Base-by-base conservation (phyloP, 2,329 filamentous ascomycete genomes). In the Parasarocladium wereldwijsianum region DNA sequence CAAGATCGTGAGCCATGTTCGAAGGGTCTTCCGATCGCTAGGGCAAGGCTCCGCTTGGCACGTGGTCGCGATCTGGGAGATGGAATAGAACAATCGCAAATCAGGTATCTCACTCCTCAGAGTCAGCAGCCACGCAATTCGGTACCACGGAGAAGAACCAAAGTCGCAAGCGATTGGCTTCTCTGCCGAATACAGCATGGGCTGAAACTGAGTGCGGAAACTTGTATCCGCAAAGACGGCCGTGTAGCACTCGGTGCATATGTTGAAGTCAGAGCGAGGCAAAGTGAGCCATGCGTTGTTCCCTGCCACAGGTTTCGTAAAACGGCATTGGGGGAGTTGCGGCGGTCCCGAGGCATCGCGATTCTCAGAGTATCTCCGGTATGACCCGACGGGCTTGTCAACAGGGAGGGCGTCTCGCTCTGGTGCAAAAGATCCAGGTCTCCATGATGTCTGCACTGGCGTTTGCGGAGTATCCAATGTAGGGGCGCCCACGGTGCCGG, bases 231-330 rank as follows among this genome's bases (percentile, higher is more conserved):
- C 64, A 40, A 87, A 84, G 7, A 84, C 68, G 5, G 65, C 64
- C 3, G 66, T 62, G 48, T 81, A 84, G 54, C 87, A 96, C 9
- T 69, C 70, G 0, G 83, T 81, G 42, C 87, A 94, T 26, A 94
- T 77, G 37, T 82, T 72, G 41, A 94, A 79, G 9, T 74, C 66
- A 36, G 75, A 69, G 10, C 72, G 70, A 4, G 71, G 70, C 4
- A 94, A 60, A 0, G 77, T 86, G 36, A 85, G 73, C 82, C 86
- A 94, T 43, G 90, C 83, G 37, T 76, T 61, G 36, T 75, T 66
- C 2, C 75, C 74, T 8, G 66, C 57, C 9, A 71, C 65, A 8
- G 70, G 68, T 4, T 64, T 56, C 22, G 66, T 70, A 36, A 82
- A 66, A 6, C 76, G 76, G 42, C 86, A 93, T 3, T 73, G 64